These are phyloP conservation scores for Lachnellula arida DNA, from an alignment of 2,329 filamentous ascomycete genomes.

Conservation along the genomic window DNA sequence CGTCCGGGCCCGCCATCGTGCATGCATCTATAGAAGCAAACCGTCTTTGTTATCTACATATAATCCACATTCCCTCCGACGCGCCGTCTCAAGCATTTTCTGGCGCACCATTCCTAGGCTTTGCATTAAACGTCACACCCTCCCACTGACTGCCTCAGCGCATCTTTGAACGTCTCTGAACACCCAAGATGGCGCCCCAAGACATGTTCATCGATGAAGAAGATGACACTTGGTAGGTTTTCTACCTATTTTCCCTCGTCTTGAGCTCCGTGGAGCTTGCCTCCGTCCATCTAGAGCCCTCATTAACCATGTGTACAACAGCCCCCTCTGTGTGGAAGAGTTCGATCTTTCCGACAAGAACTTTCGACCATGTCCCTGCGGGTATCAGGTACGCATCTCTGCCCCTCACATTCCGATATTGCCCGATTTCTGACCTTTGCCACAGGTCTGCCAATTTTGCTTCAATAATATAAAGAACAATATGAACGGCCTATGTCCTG, in stretches of 20 bases:
- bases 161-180: not conserved
- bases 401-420: not conserved
- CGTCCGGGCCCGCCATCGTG: not conserved
- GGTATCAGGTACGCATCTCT: slow-evolving; percentile 75
- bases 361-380: slow-evolving; percentile 94
- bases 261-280: not conserved
- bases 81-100: slow-evolving; percentile 15
- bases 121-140: slow-evolving; percentile 4
- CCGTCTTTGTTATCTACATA: not conserved
- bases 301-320: slow-evolving; percentile 39
- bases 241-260: not conserved
- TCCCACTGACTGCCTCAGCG: slow-evolving; percentile 6
- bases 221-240: slow-evolving; percentile 61
- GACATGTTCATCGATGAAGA: slow-evolving; percentile 69
- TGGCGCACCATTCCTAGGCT: slow-evolving; percentile 10
- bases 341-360: slow-evolving; percentile 97
- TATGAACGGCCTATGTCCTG: slow-evolving; percentile 96
- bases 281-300: not conserved
- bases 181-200: slow-evolving; percentile 55
- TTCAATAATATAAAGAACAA: slow-evolving; percentile 99
- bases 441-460: slow-evolving; percentile 96
- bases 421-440: slow-evolving; percentile 8
- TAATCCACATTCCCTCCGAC: slow-evolving; percentile 3
- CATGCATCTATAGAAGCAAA: not conserved
- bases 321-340: slow-evolving; percentile 97